Evolutionary conservation across 495 filamentous ascomycete genomes (phyloP), one percentile per base, ranked within the genome.

Genomic region (Bacidia rubella): DNA sequence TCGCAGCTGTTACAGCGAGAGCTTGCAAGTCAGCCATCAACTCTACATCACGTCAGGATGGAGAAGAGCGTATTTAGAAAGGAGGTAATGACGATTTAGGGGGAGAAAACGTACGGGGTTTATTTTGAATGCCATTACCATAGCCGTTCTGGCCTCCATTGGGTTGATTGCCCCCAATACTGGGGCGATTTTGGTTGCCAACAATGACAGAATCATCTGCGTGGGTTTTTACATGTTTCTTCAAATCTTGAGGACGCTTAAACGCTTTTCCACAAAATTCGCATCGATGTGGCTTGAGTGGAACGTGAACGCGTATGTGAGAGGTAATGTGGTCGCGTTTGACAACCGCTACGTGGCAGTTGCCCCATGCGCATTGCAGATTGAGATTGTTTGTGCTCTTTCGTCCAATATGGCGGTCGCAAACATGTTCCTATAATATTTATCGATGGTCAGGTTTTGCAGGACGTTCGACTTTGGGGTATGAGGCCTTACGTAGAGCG

Each of bases 201-300:
- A 86, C 76, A 52, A 94, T 74, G 47, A 94, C 87, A 40, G 89
- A 93, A 68, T 99, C 92, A 65, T 99, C 92, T 54, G 92, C 92
- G 67, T 99, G 92, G n/a, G 93, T 98, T 79, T 97, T 97, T 66
- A 97, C 90, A 67, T 99, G 93, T 72, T 99, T 99, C 79, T 97
- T 97, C 55, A 99, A 65, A 72, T 99, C 93, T 68, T 99, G 92
- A 23, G 93, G 93, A 15, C 93, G 86, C 78, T 99, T 99, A 77
- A 99, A 99, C 7, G 89, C 87, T 74, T 99, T 99, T 60, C 87
- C 86, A 64, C 93, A 99, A 67, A 95, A 94, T 61, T 95, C 89
- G 63, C 93, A 99, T 66, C 95, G 95, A 71, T 99, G 92, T 39
- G 93, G 93, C 74, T 97, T 97, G 47, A 97, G 72, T 11, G 93